Conservation (phyloP, 2,329 filamentous ascomycete genomes). For the Pezicula neosporulosa region DNA sequence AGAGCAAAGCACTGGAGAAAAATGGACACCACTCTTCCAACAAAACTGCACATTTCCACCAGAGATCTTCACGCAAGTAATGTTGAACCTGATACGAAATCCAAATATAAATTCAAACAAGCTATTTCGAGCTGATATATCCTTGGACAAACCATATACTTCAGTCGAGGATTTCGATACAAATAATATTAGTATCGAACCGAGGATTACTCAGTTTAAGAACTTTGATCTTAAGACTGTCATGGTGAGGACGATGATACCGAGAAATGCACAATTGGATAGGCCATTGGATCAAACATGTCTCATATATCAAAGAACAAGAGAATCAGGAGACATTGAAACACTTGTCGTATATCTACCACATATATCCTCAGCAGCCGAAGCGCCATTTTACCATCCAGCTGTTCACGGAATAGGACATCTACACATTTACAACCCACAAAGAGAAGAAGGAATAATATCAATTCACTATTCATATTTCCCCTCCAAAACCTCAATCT, state of each 20-base stretch:
- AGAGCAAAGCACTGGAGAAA: slow-evolving; percentile 30
- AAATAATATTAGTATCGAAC: slow-evolving; percentile 19
- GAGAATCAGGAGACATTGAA: slow-evolving; percentile 25
- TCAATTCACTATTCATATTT: slow-evolving; percentile 62
- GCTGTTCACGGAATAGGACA: slow-evolving; percentile 71
- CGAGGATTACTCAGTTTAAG: slow-evolving; percentile 41
- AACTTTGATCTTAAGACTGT: slow-evolving; percentile 52
- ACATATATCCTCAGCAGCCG: slow-evolving; percentile 56
- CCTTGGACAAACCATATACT: slow-evolving; percentile 45
- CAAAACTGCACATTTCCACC: slow-evolving; percentile 61
- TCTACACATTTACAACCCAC: slow-evolving; percentile 60
- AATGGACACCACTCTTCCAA: slow-evolving; percentile 53
- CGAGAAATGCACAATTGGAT: slow-evolving; percentile 77
- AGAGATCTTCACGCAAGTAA: slow-evolving; percentile 60
- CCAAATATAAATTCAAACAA: slow-evolving; percentile 77
- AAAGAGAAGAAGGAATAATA: slow-evolving; percentile 42
- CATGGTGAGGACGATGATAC: slow-evolving; percentile 74
- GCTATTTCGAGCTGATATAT: slow-evolving; percentile 75
- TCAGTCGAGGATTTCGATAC: slow-evolving; percentile 22
- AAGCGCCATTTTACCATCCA: slow-evolving; percentile 88
- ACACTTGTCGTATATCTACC: slow-evolving; percentile 75
- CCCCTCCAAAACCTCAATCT: neutral
- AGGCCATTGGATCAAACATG: slow-evolving; percentile 78
- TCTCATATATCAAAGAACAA: slow-evolving; percentile 54
- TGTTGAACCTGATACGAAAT: slow-evolving; percentile 73